These are phyloP conservation scores for Sphaerosporella brunnea DNA, from an alignment of 495 filamentous ascomycete genomes.

Conservation along the genomic window DNA sequence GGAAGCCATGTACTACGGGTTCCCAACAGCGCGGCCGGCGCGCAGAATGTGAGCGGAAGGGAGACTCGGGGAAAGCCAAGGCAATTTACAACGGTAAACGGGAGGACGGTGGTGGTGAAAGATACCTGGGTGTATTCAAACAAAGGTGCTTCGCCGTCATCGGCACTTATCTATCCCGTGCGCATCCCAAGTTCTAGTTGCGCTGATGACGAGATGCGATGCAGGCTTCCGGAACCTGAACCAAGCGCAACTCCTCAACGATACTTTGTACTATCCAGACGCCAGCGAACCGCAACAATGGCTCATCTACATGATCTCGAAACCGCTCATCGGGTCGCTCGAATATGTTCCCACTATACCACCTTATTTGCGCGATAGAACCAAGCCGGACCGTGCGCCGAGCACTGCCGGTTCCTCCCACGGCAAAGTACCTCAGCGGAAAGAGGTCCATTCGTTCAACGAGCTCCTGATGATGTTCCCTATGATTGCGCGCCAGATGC, in stretches of 20 bases:
- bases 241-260: conserved; percentile 74
- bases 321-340: conserved; percentile 69
- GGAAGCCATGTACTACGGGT: conserved; percentile 92
- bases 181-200: too few species aligned
- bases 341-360: conserved; percentile 39
- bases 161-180: too few species aligned
- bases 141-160: conserved; percentile 73
- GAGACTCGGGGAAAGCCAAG: conserved; percentile 87
- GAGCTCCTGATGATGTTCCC: conserved; percentile 86
- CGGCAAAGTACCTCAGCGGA: conserved; percentile 42
- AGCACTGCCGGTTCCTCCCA: conserved; percentile 5
- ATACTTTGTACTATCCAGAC: conserved; percentile 76
- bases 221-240: conserved; percentile 80
- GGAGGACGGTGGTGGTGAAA: conserved; percentile 83
- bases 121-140: conserved; percentile 88
- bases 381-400: conserved; percentile 3
- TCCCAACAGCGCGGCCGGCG: conserved; percentile 38
- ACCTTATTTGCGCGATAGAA: conserved; percentile 16
- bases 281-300: conserved; percentile 63
- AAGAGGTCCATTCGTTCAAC: conserved; percentile 76
- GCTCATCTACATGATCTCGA: conserved; percentile 92
- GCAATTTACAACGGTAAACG: conserved; percentile 81
- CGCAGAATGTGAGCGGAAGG: conserved; percentile 41
- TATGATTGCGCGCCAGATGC: conserved; percentile 94
- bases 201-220: conserved; percentile 13